phyloP scores from a whole-genome alignment of 768 basidiomycete genomes.

The Suillus paluster region DNA sequence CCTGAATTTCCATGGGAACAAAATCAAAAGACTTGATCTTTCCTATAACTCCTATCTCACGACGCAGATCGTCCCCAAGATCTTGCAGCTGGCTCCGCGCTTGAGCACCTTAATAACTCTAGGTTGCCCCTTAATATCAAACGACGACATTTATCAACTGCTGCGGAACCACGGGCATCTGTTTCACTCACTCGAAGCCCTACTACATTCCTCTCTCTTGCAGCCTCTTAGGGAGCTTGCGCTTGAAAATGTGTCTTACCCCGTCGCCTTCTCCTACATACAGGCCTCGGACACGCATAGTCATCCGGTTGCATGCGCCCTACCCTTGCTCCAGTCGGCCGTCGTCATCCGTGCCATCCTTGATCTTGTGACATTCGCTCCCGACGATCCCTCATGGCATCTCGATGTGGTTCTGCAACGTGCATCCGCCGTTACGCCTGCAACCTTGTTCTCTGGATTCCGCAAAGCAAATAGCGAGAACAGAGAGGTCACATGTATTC shows the following conservation, averaged over 20 bases:
- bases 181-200: not conserved
- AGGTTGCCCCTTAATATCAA: not conserved
- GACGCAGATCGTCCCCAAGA: not conserved
- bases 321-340: not conserved
- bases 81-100: not conserved
- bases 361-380: not conserved
- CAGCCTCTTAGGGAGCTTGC: not conserved
- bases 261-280: not conserved
- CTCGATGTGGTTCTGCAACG: not conserved
- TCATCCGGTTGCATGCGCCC: not conserved
- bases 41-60: not conserved
- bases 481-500: not conserved
- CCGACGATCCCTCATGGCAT: not conserved
- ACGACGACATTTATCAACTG: not conserved
- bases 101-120: not conserved
- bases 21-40: not conserved
- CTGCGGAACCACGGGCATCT: not conserved
- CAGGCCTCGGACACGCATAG: not conserved
- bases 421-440: not conserved
- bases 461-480: not conserved
- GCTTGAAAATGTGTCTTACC: not conserved
- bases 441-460: not conserved
- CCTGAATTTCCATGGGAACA: not conserved
- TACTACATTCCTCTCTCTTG: not conserved
- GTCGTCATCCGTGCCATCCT: not conserved